Percentiles rank a stretch among this genome's conserved stretches.
phyloP scores from a whole-genome alignment of 192 early-diverging fungal genomes.

The Coemansia sp. region DNA sequence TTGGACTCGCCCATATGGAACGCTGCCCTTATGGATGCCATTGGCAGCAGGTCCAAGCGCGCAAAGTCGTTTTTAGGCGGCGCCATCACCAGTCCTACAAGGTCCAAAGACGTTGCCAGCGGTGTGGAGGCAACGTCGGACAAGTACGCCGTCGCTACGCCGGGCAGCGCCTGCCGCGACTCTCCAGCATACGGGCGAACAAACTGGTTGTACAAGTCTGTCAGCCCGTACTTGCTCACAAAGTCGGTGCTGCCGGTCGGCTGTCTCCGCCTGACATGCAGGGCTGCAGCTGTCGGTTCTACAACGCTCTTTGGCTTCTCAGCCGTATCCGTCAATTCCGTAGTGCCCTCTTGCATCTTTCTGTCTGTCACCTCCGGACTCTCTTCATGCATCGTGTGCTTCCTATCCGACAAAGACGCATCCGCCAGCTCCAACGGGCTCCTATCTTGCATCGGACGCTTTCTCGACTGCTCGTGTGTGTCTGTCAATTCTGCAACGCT shows the following conservation, averaged over 20 bases:
- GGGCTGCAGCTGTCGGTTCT: neutral
- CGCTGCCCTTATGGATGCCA: constrained; percentile 36
- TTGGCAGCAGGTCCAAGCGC: constrained; percentile 33
- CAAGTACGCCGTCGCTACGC: constrained; percentile 39
- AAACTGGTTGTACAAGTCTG: constrained; percentile 34
- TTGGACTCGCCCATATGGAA: constrained; percentile 19
- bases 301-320: constrained; percentile 2
- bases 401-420: no score
- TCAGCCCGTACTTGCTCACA: constrained; percentile 35
- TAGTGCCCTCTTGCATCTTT: neutral
- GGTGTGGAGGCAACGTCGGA: constrained; percentile 5
- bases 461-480: neutral
- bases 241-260: constrained; percentile 44
- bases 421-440: no score
- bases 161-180: constrained; percentile 20
- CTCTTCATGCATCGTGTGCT: no score
- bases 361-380: no score
- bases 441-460: no score
- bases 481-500: constrained; percentile 12
- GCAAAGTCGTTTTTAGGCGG: constrained; percentile 50
- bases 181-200: constrained; percentile 36
- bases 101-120: constrained; percentile 11
- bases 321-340: constrained; percentile 11
- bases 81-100: constrained; percentile 39
- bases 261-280: constrained; percentile 10